A percentile compares a stretch with the other conserved stretches of the same genome.
These are phyloP conservation scores for Suhomyces taliae DNA, from an alignment of 1,139 yeast genomes.

Conservation along the genomic window DNA sequence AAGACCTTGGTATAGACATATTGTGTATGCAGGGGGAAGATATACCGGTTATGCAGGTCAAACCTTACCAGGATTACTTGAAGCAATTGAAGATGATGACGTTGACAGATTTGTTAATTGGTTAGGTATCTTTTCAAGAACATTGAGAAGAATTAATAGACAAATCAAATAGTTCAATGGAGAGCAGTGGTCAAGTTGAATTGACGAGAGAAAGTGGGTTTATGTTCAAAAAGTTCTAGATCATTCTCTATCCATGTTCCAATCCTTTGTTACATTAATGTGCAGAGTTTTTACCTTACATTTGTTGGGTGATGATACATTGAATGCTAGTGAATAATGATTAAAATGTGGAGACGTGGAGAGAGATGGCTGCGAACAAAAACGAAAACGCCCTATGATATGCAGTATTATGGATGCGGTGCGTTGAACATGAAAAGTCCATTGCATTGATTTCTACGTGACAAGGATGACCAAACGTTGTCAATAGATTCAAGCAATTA, in stretches of 20 bases:
- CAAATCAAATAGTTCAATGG: neutral
- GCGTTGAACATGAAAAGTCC: no score
- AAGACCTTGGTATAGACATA: slow-evolving; percentile 86
- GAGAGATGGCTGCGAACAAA: neutral
- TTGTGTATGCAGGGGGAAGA: slow-evolving; percentile 80
- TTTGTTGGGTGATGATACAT: no score
- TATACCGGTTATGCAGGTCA: slow-evolving; percentile 87
- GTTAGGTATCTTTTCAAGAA: slow-evolving; percentile 49
- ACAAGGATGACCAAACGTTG: no score
- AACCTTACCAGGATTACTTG: slow-evolving; percentile 74
- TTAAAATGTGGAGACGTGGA: neutral
- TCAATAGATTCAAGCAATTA: no score
- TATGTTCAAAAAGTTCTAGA: no score
- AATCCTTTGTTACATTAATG: no score
- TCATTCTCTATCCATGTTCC: no score
- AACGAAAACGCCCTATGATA: neutral
- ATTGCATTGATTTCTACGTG: no score
- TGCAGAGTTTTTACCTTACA: no score
- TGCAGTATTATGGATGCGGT: no score
- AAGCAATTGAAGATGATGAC: slow-evolving; percentile 73
- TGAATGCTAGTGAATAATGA: no score
- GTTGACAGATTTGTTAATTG: slow-evolving; percentile 53
- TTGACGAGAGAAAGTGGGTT: no score
- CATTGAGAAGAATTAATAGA: slow-evolving; percentile 31
- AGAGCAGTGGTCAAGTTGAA: neutral